Evolutionary conservation across 1,284 basidiomycete genomes (phyloP).

Genomic region (Ustilago sp.): DNA sequence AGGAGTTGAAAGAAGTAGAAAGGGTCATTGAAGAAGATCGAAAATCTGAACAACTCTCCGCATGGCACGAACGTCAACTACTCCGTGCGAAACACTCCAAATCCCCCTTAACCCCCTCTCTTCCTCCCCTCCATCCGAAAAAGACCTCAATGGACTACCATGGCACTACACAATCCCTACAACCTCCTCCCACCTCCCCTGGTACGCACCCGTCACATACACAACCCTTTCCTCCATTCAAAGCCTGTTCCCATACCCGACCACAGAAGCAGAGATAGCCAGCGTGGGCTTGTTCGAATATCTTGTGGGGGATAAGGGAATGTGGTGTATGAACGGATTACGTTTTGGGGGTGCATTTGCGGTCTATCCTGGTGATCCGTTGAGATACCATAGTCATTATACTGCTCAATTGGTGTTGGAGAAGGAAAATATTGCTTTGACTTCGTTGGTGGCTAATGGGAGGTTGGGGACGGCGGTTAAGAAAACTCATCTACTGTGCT

Average conservation of each 20-base stretch:
- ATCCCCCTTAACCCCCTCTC: neutral
- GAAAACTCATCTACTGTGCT: conserved; percentile 91
- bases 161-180: conserved; percentile 45
- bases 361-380: conserved; percentile 95
- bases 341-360: conserved; percentile 96
- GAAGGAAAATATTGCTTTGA: conserved; percentile 5
- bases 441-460: conserved; percentile 88
- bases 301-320: conserved; percentile 74
- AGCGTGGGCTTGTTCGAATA: conserved; percentile 82
- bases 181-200: conserved; percentile 30
- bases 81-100: conserved; percentile 70
- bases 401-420: conserved; percentile 73
- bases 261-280: conserved; percentile 76
- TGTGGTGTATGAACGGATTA: conserved; percentile 78
- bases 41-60: conserved; percentile 74
- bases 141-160: conserved; percentile 12
- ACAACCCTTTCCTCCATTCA: conserved; percentile 76
- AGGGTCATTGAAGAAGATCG: conserved; percentile 58
- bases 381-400: conserved; percentile 97
- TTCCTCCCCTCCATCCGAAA: conserved; percentile 9
- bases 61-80: conserved; percentile 21
- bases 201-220: conserved; percentile 67
- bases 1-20: conserved; percentile 4
- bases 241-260: conserved; percentile 81
- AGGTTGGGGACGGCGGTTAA: conserved; percentile 96